phyloP scores from a whole-genome alignment of 2,329 filamentous ascomycete genomes.

The Arthroderma sp. region DNA sequence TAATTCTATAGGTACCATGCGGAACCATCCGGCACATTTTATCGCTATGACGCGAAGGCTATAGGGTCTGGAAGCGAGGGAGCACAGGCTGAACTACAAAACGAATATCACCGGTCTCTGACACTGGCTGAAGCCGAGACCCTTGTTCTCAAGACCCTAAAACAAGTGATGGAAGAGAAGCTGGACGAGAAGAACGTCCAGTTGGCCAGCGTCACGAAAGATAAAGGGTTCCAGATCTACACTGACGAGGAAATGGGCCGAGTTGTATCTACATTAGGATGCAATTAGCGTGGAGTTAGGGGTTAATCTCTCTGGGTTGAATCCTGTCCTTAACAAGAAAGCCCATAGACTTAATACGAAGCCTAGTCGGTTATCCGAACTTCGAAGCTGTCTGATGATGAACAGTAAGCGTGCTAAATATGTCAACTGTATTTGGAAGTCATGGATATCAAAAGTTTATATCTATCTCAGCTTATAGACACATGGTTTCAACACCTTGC shows the following conservation, averaged over 20 bases:
- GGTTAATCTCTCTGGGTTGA: not conserved
- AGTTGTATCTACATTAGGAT: conserved; percentile 61
- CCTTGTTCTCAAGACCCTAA: conserved; percentile 89
- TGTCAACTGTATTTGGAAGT: not conserved
- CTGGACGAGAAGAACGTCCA: conserved; percentile 98
- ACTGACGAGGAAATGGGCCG: conserved; percentile 92
- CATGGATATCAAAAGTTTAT: not conserved
- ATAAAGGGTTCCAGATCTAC: conserved; percentile 98
- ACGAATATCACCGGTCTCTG: conserved; percentile 96
- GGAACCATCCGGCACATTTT: conserved; percentile 95
- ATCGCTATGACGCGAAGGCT: conserved; percentile 97
- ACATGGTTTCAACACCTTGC: conserved; percentile 79
- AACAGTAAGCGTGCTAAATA: not conserved
- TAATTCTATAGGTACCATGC: conserved; percentile 62
- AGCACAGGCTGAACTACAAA: conserved; percentile 93
- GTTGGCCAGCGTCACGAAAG: conserved; percentile 92
- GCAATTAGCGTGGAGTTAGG: conserved; percentile 25
- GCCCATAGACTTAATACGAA: not conserved
- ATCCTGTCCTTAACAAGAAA: not conserved
- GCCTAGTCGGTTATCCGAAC: not conserved
- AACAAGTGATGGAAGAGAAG: conserved; percentile 99
- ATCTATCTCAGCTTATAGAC: conserved; percentile 77
- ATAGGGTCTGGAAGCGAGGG: conserved; percentile 96
- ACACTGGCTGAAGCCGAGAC: conserved; percentile 89
- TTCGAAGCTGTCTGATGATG: not conserved